Evolutionary conservation across 768 basidiomycete species (phyloP).

Genomic region (Fomitopsis serialis): DNA sequence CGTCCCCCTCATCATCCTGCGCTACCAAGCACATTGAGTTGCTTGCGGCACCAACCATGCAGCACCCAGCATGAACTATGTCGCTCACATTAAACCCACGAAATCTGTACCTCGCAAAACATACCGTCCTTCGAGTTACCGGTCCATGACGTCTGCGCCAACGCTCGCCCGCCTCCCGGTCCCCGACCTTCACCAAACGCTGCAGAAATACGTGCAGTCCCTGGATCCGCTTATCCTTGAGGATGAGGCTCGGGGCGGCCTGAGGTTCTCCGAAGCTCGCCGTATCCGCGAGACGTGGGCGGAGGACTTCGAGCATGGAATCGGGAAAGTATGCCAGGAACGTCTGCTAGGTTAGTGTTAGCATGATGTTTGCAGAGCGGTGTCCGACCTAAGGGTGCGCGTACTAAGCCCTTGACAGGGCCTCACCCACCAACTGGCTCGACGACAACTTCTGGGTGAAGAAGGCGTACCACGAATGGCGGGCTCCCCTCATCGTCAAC

Average conservation of each 20-base stretch:
- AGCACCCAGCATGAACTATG: no score
- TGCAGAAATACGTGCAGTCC: slow-evolving; percentile 74
- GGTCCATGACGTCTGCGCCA: neutral
- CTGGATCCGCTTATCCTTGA: slow-evolving; percentile 77
- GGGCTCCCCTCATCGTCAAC: slow-evolving; percentile 79
- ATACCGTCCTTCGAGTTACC: neutral
- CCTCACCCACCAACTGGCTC: slow-evolving; percentile 89
- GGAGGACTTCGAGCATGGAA: slow-evolving; percentile 62
- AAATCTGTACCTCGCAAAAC: no score
- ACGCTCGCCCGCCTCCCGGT: slow-evolving; percentile 72
- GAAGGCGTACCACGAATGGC: slow-evolving; percentile 84
- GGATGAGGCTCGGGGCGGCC: slow-evolving; percentile 55
- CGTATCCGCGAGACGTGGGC: slow-evolving; percentile 54
- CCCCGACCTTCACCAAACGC: slow-evolving; percentile 67
- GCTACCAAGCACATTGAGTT: no score
- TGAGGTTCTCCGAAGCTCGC: slow-evolving; percentile 45
- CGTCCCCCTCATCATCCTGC: no score
- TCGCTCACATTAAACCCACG: no score
- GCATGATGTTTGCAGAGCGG: slow-evolving; percentile 9
- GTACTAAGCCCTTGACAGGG: slow-evolving; percentile 64
- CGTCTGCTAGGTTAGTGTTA: slow-evolving; percentile 54
- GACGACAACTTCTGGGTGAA: slow-evolving; percentile 91
- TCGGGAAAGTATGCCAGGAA: slow-evolving; percentile 67
- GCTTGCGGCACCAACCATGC: no score
- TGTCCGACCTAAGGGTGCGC: neutral